Conservation (phyloP, 2,329 filamentous ascomycete species). For the Calcarisporium arbuscula region DNA sequence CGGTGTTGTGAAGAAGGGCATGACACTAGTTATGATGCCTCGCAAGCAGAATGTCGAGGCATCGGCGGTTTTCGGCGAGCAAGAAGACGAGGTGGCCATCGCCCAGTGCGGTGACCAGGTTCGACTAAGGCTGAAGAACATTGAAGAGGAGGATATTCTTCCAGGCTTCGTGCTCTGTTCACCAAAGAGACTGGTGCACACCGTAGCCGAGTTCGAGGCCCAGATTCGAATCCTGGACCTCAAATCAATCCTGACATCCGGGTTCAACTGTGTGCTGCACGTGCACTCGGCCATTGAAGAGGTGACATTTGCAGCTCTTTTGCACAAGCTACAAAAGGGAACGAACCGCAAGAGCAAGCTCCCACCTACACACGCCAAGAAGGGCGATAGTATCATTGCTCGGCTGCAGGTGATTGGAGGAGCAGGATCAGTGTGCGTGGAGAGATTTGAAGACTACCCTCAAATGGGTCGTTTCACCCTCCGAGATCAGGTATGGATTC, state of each 20-base stretch:
- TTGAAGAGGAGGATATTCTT: conserved; percentile 94
- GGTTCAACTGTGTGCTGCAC: conserved; percentile 97
- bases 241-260: conserved; percentile 87
- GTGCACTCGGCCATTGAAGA: conserved; percentile 97
- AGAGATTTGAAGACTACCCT: conserved; percentile 91
- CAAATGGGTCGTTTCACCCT: conserved; percentile 89
- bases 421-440: conserved; percentile 82
- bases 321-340: conserved; percentile 94
- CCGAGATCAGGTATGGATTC: conserved; percentile 67
- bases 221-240: conserved; percentile 94
- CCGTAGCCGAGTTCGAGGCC: conserved; percentile 83
- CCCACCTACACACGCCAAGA: conserved; percentile 84
- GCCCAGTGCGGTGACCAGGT: conserved; percentile 94
- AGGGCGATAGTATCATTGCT: conserved; percentile 79
- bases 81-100: conserved; percentile 79
- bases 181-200: conserved; percentile 87
- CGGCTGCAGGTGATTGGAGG: conserved; percentile 81
- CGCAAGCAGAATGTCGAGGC: conserved; percentile 78
- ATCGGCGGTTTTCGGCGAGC: conserved; percentile 85
- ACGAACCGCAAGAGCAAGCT: conserved; percentile 91
- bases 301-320: conserved; percentile 78
- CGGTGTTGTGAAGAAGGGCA: conserved; percentile 86
- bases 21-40: conserved; percentile 88
- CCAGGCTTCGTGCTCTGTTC: conserved; percentile 96
- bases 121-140: conserved; percentile 82